A percentile compares a stretch with the other conserved stretches of the same genome.
Conservation (phyloP, 805 yeast genomes). For the Candida andamanensis region DNA sequence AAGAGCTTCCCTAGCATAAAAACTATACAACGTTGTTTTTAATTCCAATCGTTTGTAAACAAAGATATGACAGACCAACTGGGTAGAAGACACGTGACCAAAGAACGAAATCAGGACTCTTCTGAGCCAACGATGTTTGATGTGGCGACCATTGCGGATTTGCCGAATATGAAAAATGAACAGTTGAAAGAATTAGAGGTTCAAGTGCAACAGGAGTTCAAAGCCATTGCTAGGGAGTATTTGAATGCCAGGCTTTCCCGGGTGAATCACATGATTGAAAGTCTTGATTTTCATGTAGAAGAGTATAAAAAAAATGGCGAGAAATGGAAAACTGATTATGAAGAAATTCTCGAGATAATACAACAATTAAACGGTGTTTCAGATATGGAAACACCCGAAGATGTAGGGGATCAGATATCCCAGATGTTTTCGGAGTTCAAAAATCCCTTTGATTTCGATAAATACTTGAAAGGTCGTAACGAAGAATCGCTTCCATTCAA, state of each 20-base stretch:
- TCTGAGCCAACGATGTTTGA: not conserved
- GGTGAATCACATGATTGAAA: slow-evolving; percentile 6
- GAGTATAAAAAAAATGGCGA: slow-evolving; percentile 7
- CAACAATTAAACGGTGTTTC: too few relatives aligned
- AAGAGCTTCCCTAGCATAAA: too few relatives aligned
- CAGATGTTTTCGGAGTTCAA: too few relatives aligned
- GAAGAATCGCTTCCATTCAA: slow-evolving; percentile 3
- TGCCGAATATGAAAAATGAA: slow-evolving; percentile 5
- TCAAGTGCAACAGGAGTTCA: slow-evolving; percentile 9
- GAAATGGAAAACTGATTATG: too few relatives aligned
- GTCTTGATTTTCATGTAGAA: slow-evolving; percentile 5
- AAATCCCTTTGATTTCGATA: slow-evolving; percentile 33
- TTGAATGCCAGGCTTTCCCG: slow-evolving; percentile 9
- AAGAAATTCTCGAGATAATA: too few relatives aligned
- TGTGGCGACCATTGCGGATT: not conserved
- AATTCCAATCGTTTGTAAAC: too few relatives aligned
- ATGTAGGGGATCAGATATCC: too few relatives aligned
- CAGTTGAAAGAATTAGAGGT: slow-evolving; percentile 9
- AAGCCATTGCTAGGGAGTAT: slow-evolving; percentile 4
- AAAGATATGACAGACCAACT: too few relatives aligned
- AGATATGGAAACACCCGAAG: too few relatives aligned
- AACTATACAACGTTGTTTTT: too few relatives aligned
- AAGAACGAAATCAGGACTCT: not conserved
- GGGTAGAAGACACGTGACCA: too few relatives aligned
- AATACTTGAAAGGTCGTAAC: slow-evolving; percentile 14